Conservation (phyloP, 2,329 filamentous ascomycete species). For the Pseudocercospora fijiensis region DNA sequence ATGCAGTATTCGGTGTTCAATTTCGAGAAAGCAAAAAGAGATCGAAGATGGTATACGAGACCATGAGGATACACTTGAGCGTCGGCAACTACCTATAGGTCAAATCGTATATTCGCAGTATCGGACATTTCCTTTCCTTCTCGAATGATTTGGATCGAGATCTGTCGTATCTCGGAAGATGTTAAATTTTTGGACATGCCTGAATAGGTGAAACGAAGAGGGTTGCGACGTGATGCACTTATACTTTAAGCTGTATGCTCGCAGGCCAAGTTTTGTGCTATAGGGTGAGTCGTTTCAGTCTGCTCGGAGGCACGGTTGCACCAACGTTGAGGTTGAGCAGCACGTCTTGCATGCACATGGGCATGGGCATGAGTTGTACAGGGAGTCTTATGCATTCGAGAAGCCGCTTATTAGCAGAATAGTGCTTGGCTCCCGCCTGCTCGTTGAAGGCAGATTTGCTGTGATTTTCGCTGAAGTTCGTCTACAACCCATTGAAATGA, state of each 20-base stretch:
- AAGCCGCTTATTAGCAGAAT: no score
- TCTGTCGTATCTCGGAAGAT: not conserved
- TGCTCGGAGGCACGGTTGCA: not conserved
- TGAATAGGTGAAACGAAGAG: not conserved
- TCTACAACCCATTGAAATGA: no score
- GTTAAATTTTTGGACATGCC: not conserved
- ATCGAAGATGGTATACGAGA: not conserved
- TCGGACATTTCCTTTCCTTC: not conserved
- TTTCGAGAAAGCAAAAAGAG: no score
- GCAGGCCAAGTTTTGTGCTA: not conserved
- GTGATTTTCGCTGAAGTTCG: no score
- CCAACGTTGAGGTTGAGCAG: not conserved
- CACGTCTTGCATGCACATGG: not conserved
- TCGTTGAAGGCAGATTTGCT: no score
- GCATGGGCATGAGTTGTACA: not conserved
- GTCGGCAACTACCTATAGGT: not conserved
- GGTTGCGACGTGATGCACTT: not conserved
- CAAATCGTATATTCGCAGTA: not conserved
- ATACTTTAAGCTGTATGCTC: not conserved
- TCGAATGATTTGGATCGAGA: not conserved
- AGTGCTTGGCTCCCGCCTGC: no score
- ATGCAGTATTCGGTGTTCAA: not conserved
- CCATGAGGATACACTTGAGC: not conserved
- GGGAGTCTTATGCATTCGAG: no score
- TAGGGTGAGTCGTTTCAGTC: not conserved